Evolutionary conservation across 768 basidiomycete species (phyloP).

Genomic region (Pulveroboletus ravenelii): DNA sequence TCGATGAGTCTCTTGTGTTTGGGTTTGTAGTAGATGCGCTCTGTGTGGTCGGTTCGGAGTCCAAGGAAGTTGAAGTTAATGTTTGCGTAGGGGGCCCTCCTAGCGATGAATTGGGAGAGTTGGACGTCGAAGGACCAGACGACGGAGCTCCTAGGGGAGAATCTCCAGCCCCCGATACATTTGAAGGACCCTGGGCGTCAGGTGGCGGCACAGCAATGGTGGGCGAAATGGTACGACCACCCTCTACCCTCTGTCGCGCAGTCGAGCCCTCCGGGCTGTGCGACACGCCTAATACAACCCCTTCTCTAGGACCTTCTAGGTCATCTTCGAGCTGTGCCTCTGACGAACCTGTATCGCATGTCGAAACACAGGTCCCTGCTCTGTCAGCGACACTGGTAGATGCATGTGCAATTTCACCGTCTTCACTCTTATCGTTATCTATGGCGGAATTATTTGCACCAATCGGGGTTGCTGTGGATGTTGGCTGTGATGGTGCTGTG

Average conservation of each 20-base stretch:
- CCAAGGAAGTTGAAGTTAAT: conserved; percentile 3
- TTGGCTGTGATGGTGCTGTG: conserved; percentile 3
- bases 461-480: conserved; percentile 6
- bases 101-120: conserved; percentile 3
- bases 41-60: not conserved
- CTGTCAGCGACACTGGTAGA: conserved; percentile 3
- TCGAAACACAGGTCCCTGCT: conserved; percentile 1
- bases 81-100: conserved; percentile 4
- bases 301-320: conserved; percentile 5
- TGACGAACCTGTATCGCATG: not conserved
- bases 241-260: conserved; percentile 17
- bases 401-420: not conserved
- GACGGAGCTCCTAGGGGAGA: conserved; percentile 13
- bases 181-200: conserved; percentile 20
- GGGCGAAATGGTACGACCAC: conserved; percentile 18
- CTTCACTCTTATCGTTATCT: conserved; percentile 6
- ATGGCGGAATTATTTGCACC: not conserved
- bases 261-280: conserved; percentile 20
- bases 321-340: conserved; percentile 2
- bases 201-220: conserved; percentile 21
- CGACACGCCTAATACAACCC: conserved; percentile 13
- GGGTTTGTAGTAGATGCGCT: conserved; percentile 4
- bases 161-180: conserved; percentile 12
- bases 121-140: conserved; percentile 6
- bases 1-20: conserved; percentile 16